Evolutionary conservation across 257 asterid species (phyloP).

Genomic region (Fraxinus cuspidata): DNA sequence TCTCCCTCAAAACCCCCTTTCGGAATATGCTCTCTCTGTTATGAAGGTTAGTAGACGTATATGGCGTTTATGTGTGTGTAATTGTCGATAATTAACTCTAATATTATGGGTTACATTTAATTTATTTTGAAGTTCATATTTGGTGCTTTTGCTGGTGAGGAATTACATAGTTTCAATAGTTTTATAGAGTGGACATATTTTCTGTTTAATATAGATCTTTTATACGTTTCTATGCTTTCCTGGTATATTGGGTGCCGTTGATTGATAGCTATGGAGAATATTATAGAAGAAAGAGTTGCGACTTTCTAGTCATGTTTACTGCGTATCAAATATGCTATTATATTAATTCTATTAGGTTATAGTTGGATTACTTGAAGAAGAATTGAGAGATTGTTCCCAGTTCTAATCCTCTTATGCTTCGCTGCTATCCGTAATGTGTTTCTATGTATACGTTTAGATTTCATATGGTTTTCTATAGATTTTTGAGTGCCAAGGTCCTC

Average conservation of each 20-base stretch:
- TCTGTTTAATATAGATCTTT: not conserved
- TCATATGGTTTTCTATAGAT: not conserved
- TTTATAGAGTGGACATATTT: not conserved
- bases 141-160: not conserved
- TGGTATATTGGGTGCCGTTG: not conserved
- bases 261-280: not conserved
- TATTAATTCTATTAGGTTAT: too few species aligned
- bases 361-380: not conserved
- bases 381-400: not conserved
- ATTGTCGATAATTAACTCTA: not conserved
- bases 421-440: not conserved
- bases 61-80: not conserved
- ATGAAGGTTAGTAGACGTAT: constrained; percentile 58
- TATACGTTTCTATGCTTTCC: not conserved
- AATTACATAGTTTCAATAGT: not conserved
- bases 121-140: not conserved
- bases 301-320: not conserved
- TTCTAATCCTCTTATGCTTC: not conserved
- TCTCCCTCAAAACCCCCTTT: constrained; percentile 59
- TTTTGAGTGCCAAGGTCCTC: not conserved
- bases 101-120: not conserved
- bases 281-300: not conserved
- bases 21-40: constrained; percentile 65
- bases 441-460: not conserved
- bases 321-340: too few species aligned